A percentile compares a stretch with the other conserved stretches of the same genome.
Conservation (phyloP, 2,329 filamentous ascomycete species). For the Chrysosporium keratinophilum region DNA sequence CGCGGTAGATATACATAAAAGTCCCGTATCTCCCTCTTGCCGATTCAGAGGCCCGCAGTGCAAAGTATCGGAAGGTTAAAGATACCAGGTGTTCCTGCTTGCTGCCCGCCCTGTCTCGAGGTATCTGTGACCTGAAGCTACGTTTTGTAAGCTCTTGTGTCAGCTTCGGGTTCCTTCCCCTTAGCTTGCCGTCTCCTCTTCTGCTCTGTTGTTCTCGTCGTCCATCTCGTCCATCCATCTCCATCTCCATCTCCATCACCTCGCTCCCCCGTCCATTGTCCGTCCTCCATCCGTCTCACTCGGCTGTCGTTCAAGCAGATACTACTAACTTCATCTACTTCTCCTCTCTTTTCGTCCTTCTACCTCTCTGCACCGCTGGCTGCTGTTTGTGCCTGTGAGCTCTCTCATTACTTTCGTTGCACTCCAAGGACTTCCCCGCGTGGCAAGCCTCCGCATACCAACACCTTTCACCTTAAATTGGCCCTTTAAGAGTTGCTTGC, state of each 20-base stretch:
- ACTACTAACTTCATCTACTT: not conserved
- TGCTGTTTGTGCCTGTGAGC: not conserved
- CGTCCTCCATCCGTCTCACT: not conserved
- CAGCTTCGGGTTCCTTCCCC: not conserved
- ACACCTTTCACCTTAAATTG: not conserved
- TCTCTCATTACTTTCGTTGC: not conserved
- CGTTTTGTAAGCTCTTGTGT: not conserved
- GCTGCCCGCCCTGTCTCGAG: not conserved
- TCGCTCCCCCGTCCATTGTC: not conserved
- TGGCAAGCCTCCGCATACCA: not conserved
- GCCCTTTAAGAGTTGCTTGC: not conserved
- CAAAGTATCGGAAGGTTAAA: not conserved
- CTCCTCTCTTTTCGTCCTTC: not conserved
- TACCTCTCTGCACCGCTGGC: not conserved
- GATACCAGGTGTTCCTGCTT: not conserved
- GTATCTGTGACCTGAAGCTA: constrained; percentile 6
- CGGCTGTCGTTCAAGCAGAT: not conserved
- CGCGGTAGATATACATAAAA: constrained; percentile 3
- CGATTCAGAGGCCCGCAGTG: not conserved
- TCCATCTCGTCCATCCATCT: not conserved
- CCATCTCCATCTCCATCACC: not conserved
- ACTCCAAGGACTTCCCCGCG: constrained; percentile 1
- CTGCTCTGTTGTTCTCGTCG: not conserved
- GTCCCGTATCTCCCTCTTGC: not conserved
- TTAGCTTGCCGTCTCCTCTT: not conserved